Evolutionary conservation across 371 early-diverging fungal species (phyloP).

Genomic region (Lichtheimia ornata): DNA sequence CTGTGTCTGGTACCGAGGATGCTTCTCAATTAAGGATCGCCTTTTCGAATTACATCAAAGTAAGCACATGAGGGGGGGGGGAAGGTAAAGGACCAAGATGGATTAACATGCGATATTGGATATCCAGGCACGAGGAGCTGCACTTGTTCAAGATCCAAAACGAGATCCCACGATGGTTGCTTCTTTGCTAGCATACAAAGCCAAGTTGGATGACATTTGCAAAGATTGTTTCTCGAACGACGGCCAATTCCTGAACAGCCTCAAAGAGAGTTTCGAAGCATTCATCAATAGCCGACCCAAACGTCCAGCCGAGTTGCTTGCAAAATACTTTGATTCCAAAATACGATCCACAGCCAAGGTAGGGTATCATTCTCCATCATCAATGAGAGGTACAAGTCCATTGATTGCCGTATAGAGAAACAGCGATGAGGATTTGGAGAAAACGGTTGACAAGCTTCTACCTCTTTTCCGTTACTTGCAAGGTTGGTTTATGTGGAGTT

Average conservation of each 20-base stretch:
- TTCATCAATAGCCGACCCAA: constrained; percentile 84
- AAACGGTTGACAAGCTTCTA: constrained; percentile 69
- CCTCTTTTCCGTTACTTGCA: constrained; percentile 87
- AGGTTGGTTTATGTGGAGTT: constrained; percentile 30
- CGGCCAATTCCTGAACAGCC: constrained; percentile 58
- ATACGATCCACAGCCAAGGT: constrained; percentile 52
- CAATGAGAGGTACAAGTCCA: too few species aligned
- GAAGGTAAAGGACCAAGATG: not conserved
- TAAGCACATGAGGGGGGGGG: not conserved
- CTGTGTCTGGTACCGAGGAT: constrained; percentile 19
- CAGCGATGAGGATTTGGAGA: constrained; percentile 69
- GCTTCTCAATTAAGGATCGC: constrained; percentile 18
- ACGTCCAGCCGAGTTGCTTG: constrained; percentile 89
- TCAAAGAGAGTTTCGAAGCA: constrained; percentile 84
- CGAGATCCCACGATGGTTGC: constrained; percentile 54
- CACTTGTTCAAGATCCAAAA: constrained; percentile 28
- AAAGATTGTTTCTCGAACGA: constrained; percentile 62
- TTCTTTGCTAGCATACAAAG: constrained; percentile 69
- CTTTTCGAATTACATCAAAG: constrained; percentile 41
- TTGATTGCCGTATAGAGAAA: constrained; percentile 19
- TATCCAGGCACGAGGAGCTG: constrained; percentile 20
- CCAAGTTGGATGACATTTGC: constrained; percentile 66
- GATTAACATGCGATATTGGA: too few species aligned
- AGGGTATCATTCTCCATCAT: not conserved
- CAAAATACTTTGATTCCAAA: constrained; percentile 76